phyloP scores from a whole-genome alignment of 192 early-diverging fungal species.

The Gaertneriomyces sp. region DNA sequence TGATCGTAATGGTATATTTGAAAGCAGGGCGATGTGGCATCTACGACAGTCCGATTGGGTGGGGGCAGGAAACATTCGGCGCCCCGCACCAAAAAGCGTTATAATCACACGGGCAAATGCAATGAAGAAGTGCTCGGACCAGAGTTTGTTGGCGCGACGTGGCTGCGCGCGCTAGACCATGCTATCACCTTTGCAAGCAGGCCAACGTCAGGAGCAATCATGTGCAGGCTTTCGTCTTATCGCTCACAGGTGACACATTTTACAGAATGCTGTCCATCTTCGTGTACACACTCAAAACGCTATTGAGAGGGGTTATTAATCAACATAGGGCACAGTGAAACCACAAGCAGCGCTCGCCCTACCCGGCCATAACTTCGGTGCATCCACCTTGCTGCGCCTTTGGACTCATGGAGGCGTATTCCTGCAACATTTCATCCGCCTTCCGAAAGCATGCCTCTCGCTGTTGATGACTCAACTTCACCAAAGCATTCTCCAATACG shows the following conservation, averaged over 20 bases:
- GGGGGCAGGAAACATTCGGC: no score
- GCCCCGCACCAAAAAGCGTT: no score
- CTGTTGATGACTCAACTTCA: conserved; percentile 76
- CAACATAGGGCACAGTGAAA: not conserved
- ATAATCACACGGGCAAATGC: no score
- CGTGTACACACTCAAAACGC: conserved; percentile 80
- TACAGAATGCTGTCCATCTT: conserved; percentile 84
- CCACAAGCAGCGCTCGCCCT: not conserved
- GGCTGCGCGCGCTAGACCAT: no score
- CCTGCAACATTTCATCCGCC: conserved; percentile 87
- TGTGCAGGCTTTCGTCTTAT: no score
- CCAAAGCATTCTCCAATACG: conserved; percentile 93
- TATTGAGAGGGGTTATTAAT: not conserved
- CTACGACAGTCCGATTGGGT: no score
- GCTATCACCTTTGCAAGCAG: no score
- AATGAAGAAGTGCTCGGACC: no score
- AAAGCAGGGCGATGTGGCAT: no score
- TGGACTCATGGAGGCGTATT: conserved; percentile 66
- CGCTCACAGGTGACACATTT: not conserved
- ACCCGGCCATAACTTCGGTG: conserved; percentile 59
- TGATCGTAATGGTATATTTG: no score
- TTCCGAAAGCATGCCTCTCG: conserved; percentile 82
- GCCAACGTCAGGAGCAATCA: no score
- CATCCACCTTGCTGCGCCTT: conserved; percentile 44
- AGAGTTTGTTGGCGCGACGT: no score